These are phyloP conservation scores for Pestalotiopsis sp. DNA, from an alignment of 2,329 filamentous ascomycete genomes.

Conservation along the genomic window DNA sequence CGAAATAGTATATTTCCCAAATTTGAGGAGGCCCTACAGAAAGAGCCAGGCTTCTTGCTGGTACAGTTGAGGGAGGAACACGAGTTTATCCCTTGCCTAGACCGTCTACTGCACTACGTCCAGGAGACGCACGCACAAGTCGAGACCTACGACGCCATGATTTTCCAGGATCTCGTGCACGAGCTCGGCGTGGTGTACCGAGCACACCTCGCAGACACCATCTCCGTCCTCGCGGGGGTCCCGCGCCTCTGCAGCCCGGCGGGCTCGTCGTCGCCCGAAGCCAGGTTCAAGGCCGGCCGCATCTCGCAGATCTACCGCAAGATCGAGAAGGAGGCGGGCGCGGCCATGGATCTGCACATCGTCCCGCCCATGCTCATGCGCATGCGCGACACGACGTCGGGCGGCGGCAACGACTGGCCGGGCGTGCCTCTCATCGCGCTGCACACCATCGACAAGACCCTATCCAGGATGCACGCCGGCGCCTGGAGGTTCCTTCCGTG, in stretches of 20 bases:
- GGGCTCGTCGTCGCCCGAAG: neutral
- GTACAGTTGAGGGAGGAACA: constrained; percentile 18
- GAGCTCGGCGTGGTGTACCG: constrained; percentile 17
- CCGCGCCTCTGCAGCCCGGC: constrained; percentile 13
- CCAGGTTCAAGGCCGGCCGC: constrained; percentile 11
- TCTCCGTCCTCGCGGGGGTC: constrained; percentile 16
- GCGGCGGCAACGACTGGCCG: constrained; percentile 22
- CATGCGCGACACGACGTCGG: constrained; percentile 24
- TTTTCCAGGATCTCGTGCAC: constrained; percentile 16
- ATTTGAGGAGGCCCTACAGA: constrained; percentile 25
- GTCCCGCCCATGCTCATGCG: constrained; percentile 28
- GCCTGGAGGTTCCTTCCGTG: constrained; percentile 36
- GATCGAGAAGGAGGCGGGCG: constrained; percentile 16
- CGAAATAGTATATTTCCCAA: constrained; percentile 31
- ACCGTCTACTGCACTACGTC: constrained; percentile 16
- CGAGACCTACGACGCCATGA: constrained; percentile 15
- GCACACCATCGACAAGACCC: constrained; percentile 29
- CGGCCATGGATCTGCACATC: constrained; percentile 21
- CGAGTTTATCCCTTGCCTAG: constrained; percentile 11
- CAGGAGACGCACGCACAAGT: constrained; percentile 13
- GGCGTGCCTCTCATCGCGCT: constrained; percentile 30
- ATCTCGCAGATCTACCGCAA: constrained; percentile 22
- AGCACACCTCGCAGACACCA: constrained; percentile 17
- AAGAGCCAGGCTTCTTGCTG: constrained; percentile 20
- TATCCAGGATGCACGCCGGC: constrained; percentile 25